phyloP scores from a whole-genome alignment of 371 early-diverging fungal genomes.

The Nosema granulosis region DNA sequence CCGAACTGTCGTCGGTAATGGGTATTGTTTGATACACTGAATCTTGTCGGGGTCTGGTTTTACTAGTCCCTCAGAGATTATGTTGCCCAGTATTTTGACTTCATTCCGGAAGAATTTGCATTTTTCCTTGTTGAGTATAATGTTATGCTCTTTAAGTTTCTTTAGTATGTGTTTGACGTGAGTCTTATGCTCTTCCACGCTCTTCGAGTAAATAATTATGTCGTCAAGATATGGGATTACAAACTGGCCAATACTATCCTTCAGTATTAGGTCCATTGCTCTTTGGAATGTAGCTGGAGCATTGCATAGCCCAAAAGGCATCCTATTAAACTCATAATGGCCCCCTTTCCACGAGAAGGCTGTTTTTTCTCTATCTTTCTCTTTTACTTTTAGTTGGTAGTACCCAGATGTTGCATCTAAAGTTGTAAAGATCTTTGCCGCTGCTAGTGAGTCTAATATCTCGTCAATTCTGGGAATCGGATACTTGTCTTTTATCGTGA shows the following conservation, averaged over 20 bases:
- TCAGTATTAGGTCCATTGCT: slow-evolving; percentile 36
- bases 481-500: slow-evolving; percentile 29
- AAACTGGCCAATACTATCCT: not conserved
- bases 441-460: slow-evolving; percentile 44
- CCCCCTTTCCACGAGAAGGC: slow-evolving; percentile 61
- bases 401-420: slow-evolving; percentile 6
- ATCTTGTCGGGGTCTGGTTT: slow-evolving; percentile 39
- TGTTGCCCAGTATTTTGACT: slow-evolving; percentile 47
- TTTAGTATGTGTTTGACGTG: slow-evolving; percentile 14
- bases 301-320: slow-evolving; percentile 26
- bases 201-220: slow-evolving; percentile 29
- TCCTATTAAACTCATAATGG: slow-evolving; percentile 25
- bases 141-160: not conserved
- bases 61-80: not conserved
- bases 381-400: slow-evolving; percentile 45
- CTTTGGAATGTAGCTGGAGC: not conserved
- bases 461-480: slow-evolving; percentile 38
- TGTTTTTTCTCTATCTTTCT: slow-evolving; percentile 58
- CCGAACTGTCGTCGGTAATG: slow-evolving; percentile 6
- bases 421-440: slow-evolving; percentile 50
- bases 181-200: slow-evolving; percentile 22
- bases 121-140: slow-evolving; percentile 20
- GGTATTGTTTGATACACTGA: slow-evolving; percentile 3
- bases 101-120: slow-evolving; percentile 22
- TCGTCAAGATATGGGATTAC: slow-evolving; percentile 14